Percentiles rank a stretch among this genome's conserved stretches.
phyloP scores from a whole-genome alignment of 2,329 filamentous ascomycete genomes.

The Triangularia setosa region DNA sequence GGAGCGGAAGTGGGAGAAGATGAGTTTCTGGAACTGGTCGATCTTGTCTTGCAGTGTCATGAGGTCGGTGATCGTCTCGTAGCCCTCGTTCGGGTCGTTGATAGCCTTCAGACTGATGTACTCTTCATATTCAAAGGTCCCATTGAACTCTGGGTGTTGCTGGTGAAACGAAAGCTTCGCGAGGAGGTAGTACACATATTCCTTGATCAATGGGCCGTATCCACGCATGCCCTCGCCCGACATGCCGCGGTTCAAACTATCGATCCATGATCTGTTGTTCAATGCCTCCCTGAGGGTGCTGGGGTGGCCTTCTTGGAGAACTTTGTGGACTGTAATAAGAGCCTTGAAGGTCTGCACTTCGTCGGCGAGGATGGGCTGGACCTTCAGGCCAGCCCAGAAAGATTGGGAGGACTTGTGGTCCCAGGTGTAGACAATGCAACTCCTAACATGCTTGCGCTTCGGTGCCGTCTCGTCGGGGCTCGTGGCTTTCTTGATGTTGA shows the following conservation, averaged over 20 bases:
- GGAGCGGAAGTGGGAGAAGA: conserved; percentile 92
- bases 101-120: conserved; percentile 97
- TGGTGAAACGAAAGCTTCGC: conserved; percentile 96
- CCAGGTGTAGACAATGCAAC: conserved; percentile 98
- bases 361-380: conserved; percentile 96
- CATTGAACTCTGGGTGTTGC: conserved; percentile 96
- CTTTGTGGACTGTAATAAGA: conserved; percentile 94
- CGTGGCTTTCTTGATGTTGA: conserved; percentile 69
- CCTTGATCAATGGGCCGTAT: conserved; percentile 87
- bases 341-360: conserved; percentile 99
- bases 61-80: conserved; percentile 92
- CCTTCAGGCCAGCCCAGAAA: conserved; percentile 98
- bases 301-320: conserved; percentile 93
- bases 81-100: conserved; percentile 97
- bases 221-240: conserved; percentile 80
- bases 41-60: conserved; percentile 98
- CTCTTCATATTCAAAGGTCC: conserved; percentile 97
- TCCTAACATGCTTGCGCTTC: conserved; percentile 90
- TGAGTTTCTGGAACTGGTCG: conserved; percentile 95
- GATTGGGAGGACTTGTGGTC: conserved; percentile 93
- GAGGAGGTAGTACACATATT: conserved; percentile 94
- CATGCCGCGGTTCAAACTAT: conserved; percentile 82
- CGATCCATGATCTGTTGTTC: conserved; percentile 83
- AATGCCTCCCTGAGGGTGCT: conserved; percentile 83
- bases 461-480: conserved; percentile 64